Evolutionary conservation across 306 rosid species (phyloP), one percentile per base, ranked within the genome.

Genomic region (Astragalus glycyphyllos): DNA sequence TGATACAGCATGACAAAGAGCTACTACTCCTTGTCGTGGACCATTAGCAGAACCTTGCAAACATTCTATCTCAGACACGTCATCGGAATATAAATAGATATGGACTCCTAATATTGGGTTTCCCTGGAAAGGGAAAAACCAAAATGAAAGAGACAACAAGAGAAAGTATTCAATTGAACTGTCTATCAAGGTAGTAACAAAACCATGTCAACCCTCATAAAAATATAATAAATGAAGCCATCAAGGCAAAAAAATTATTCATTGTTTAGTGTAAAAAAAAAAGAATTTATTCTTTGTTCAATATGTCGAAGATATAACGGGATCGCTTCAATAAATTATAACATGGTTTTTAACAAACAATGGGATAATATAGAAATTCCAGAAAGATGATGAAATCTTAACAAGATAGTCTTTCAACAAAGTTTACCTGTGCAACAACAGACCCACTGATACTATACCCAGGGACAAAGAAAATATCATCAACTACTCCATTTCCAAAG

Each of bases 71-170:
- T 89, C 91, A 55, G 76, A 78, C 65, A 94, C 92, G 51, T 91
- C 96, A 85, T 91, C 89, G 31, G 99, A 91, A 73, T 85, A 81
- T 69, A 94, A 81, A 83, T 86, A 94, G 58, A 94, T 56, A 12
- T 91, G 92, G 82, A 94, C 99, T 77, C 97, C 99, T 79, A 94
- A 72, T 68, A 94, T 87, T 15, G 99, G 99, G 84, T 86, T 94
- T 72, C 99, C 99, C 99, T 94, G 80, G 40, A 70, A 69, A 71
- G 69, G 44, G 20, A 79, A 56, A 73, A 44, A 49, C 26, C 60
- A 70, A 65, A 42, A 49, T 64, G 8, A 49, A 68, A 67, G 65
- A 68, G 58, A 55, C 20, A 57, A 73, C 56, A 64, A 48, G 68
- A 70, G 55, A 73, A 72, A 48, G 29, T 56, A 65, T 54, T 50